phyloP scores from a whole-genome alignment of 352 stramenopile genomes.

The Pythium pyrilobum region DNA sequence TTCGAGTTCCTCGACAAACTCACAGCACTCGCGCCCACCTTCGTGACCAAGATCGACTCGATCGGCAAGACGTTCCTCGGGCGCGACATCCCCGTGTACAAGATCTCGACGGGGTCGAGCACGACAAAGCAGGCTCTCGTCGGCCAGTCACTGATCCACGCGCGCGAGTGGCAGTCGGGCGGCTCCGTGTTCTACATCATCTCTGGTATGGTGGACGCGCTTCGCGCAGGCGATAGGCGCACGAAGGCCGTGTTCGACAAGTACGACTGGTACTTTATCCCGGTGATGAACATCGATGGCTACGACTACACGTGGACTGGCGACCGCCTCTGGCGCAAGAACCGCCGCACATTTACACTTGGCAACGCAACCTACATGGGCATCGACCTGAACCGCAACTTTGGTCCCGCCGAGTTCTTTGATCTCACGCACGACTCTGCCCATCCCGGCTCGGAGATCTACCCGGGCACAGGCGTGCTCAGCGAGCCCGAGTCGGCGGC shows the following conservation, averaged over 20 bases:
- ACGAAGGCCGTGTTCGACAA: slow-evolving; percentile 21
- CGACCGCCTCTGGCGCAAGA: slow-evolving; percentile 29
- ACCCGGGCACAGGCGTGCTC: slow-evolving; percentile 17
- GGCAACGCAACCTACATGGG: slow-evolving; percentile 3
- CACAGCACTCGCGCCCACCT: slow-evolving; percentile 3
- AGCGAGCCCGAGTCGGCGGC: slow-evolving; percentile 25
- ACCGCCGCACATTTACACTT: slow-evolving; percentile 14
- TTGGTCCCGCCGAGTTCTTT: slow-evolving; percentile 22
- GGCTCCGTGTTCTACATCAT: slow-evolving; percentile 22
- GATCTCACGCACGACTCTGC: slow-evolving; percentile 3
- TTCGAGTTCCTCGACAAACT: slow-evolving; percentile 26
- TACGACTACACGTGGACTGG: slow-evolving; percentile 24
- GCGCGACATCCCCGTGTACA: slow-evolving; percentile 23
- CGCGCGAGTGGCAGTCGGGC: slow-evolving; percentile 30
- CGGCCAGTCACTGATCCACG: slow-evolving; percentile 25
- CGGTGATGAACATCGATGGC: slow-evolving; percentile 33
- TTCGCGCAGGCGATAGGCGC: slow-evolving; percentile 3
- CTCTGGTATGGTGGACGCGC: slow-evolving; percentile 17
- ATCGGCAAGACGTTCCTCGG: slow-evolving; percentile 20
- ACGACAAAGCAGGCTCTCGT: slow-evolving; percentile 16
- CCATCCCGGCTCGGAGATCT: slow-evolving; percentile 8
- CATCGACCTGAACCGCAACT: slow-evolving; percentile 39
- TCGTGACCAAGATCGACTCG: slow-evolving; percentile 22
- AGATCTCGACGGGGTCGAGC: slow-evolving; percentile 17
- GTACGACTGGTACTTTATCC: slow-evolving; percentile 35